Conservation (phyloP, 768 basidiomycete species). For the Russula olivacea region DNA sequence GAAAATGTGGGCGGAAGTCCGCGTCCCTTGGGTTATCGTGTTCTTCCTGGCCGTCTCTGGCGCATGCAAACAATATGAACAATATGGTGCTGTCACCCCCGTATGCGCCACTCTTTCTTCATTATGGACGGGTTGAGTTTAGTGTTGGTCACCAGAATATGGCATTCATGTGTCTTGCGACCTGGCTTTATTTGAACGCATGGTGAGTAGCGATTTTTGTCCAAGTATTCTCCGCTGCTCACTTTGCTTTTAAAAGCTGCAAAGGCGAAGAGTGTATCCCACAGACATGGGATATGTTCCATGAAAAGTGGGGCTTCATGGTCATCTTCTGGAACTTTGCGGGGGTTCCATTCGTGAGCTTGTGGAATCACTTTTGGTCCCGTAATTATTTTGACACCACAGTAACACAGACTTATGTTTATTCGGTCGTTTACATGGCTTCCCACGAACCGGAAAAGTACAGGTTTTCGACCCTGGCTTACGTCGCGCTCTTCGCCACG, state of each 20-base stretch:
- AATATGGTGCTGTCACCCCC: slow-evolving; percentile 85
- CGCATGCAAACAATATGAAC: slow-evolving; percentile 92
- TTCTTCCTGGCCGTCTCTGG: slow-evolving; percentile 92
- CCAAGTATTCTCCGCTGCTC: not conserved
- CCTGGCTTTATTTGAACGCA: slow-evolving; percentile 94
- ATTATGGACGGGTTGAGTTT: not conserved
- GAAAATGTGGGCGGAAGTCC: slow-evolving; percentile 98
- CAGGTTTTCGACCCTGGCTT: slow-evolving; percentile 71
- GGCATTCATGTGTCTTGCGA: slow-evolving; percentile 93
- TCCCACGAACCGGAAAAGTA: slow-evolving; percentile 85
- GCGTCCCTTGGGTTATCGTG: slow-evolving; percentile 94
- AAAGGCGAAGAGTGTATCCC: slow-evolving; percentile 95
- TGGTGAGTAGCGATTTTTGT: slow-evolving; percentile 45
- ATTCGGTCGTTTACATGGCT: slow-evolving; percentile 98
- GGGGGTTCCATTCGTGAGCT: slow-evolving; percentile 81
- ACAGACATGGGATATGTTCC: slow-evolving; percentile 99
- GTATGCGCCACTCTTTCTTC: slow-evolving; percentile 40
- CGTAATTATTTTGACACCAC: slow-evolving; percentile 9
- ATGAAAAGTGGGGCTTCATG: slow-evolving; percentile 99
- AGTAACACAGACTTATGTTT: slow-evolving; percentile 74
- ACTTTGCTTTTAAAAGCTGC: slow-evolving; percentile 44
- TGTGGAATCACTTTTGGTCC: not conserved
- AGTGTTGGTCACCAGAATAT: slow-evolving; percentile 60
- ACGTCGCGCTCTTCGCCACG: slow-evolving; percentile 66
- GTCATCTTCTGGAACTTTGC: slow-evolving; percentile 98